phyloP scores from a whole-genome alignment of 108 stramenopile genomes.

The Stephanodiscus minutulus region DNA sequence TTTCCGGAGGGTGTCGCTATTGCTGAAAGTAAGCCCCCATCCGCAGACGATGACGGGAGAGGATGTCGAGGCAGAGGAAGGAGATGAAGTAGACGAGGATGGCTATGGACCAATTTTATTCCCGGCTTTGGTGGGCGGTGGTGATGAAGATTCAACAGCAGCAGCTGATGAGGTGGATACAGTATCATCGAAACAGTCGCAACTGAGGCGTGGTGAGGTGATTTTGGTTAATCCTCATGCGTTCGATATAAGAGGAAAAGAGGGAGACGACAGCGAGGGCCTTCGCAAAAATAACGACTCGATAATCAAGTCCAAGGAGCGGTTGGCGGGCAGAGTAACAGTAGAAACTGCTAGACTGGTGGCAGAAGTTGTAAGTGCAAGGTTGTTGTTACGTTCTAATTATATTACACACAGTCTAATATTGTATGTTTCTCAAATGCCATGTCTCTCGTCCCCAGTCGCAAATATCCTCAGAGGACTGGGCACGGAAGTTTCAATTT shows the following conservation, averaged over 20 bases:
- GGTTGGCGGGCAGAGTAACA: conserved; percentile 61
- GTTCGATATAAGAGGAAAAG: conserved; percentile 43
- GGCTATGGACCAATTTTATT: conserved; percentile 41
- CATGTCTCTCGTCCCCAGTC: conserved; percentile 15
- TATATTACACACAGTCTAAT: not conserved
- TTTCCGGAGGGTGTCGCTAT: conserved; percentile 32
- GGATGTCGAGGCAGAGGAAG: not conserved
- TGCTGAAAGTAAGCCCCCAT: conserved; percentile 30
- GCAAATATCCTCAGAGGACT: conserved; percentile 55
- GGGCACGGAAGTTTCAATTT: conserved; percentile 52
- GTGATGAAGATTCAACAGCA: not conserved
- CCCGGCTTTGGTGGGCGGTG: conserved; percentile 15
- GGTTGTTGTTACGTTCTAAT: not conserved
- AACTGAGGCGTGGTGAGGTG: conserved; percentile 44
- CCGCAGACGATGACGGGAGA: conserved; percentile 5
- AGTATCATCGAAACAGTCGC: not conserved
- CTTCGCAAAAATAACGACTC: not conserved
- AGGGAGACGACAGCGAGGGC: not conserved
- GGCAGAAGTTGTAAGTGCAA: conserved; percentile 54
- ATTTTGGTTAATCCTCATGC: conserved; percentile 81
- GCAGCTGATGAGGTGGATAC: conserved; percentile 10
- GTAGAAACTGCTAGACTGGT: conserved; percentile 80
- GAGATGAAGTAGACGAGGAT: conserved; percentile 32
- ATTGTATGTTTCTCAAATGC: not conserved
- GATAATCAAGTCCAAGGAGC: conserved; percentile 25